A percentile compares a stretch with the other conserved stretches of the same genome.
Conservation (phyloP, 2,329 filamentous ascomycete genomes). For the Paradendryphiella salina region DNA sequence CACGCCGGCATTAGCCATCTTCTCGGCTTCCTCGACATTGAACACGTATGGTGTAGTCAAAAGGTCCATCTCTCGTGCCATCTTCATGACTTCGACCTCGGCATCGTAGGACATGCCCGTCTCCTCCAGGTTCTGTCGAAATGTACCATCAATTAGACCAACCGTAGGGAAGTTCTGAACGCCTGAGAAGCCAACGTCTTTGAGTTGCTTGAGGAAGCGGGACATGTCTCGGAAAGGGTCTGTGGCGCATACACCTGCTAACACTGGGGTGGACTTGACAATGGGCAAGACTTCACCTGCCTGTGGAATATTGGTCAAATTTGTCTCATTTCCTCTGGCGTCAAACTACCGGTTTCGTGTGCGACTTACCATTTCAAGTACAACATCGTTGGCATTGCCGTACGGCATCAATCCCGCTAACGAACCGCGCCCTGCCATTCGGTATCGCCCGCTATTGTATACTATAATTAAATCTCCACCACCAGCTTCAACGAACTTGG, state of each 20-base stretch:
- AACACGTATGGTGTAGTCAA: constrained; percentile 74
- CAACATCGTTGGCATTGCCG: constrained; percentile 70
- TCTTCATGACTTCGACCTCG: constrained; percentile 68
- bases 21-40: constrained; percentile 61
- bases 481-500: constrained; percentile 70
- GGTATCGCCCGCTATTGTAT: constrained; percentile 72
- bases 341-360: too few relatives aligned
- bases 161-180: constrained; percentile 77
- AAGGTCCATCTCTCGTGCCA: constrained; percentile 63
- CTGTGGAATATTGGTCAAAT: constrained; percentile 38
- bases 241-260: constrained; percentile 71
- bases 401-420: constrained; percentile 72
- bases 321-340: too few relatives aligned
- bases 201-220: constrained; percentile 62
- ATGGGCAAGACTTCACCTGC: constrained; percentile 68
- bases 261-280: constrained; percentile 65
- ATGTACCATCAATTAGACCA: constrained; percentile 69
- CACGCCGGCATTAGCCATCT: constrained; percentile 67
- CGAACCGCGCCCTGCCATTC: constrained; percentile 72
- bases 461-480: constrained; percentile 71
- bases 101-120: constrained; percentile 70
- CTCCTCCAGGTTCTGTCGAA: constrained; percentile 69
- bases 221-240: constrained; percentile 69
- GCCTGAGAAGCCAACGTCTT: constrained; percentile 66
- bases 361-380: constrained; percentile 64